These are phyloP conservation scores for Venturia nashicola DNA, from an alignment of 2,329 filamentous ascomycete genomes.

Conservation along the genomic window DNA sequence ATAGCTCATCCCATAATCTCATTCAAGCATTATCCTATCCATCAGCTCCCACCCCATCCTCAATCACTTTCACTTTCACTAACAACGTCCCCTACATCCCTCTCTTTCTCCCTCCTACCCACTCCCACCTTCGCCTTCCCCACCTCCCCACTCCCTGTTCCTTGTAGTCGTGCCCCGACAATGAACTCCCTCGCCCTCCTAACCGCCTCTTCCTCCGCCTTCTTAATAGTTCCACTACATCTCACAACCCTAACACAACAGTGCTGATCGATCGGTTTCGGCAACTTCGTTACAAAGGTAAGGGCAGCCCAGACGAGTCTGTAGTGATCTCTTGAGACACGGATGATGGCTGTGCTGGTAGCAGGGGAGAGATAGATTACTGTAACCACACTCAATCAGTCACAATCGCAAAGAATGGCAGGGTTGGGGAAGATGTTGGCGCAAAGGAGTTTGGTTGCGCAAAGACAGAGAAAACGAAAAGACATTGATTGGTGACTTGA, in stretches of 20 bases:
- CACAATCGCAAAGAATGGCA: no score
- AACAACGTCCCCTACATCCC: not conserved
- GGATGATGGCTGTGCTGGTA: slow-evolving; percentile 89
- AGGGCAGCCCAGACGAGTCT: slow-evolving; percentile 83
- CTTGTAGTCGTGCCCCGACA: not conserved
- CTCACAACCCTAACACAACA: slow-evolving; percentile 78
- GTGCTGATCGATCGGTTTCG: slow-evolving; percentile 41
- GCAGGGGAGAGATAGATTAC: slow-evolving; percentile 87
- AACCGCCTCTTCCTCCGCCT: slow-evolving; percentile 83
- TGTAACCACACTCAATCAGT: slow-evolving; percentile 21
- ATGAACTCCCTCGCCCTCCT: slow-evolving; percentile 49
- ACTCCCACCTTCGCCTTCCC: not conserved
- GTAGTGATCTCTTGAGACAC: slow-evolving; percentile 71
- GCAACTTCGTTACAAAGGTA: slow-evolving; percentile 64
- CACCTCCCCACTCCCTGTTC: not conserved
- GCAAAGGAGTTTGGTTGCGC: not conserved
- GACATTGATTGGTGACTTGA: not conserved
- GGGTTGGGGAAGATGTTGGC: no score
- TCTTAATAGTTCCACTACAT: slow-evolving; percentile 86
- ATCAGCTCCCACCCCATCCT: not conserved
- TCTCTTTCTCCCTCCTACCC: not conserved
- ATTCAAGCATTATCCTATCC: no score
- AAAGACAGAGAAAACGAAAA: not conserved
- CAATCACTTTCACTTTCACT: not conserved
- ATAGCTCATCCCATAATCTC: no score